Evolutionary conservation across 139 green algal genomes (phyloP).

Genomic region (Chlamydomonas eustigma): DNA sequence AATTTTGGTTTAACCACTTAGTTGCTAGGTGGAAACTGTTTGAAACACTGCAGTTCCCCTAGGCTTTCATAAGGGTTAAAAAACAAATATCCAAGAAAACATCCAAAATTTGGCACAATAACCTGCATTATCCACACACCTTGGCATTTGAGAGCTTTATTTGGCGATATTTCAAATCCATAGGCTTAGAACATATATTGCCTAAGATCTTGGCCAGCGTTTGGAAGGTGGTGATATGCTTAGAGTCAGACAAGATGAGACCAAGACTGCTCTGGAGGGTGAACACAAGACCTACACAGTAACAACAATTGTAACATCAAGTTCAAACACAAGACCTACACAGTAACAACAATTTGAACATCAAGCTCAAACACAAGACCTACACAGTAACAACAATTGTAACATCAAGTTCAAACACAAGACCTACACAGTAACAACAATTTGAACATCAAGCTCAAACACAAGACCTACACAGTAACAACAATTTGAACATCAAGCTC

Average conservation of each 20-base stretch:
- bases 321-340: neutral
- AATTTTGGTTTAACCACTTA: no score
- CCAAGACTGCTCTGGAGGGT: neutral
- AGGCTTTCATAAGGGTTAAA: no score
- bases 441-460: neutral
- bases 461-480: no score
- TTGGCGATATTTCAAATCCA: conserved; percentile 3
- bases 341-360: neutral
- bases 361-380: neutral
- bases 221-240: neutral
- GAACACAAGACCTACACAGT: neutral
- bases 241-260: neutral
- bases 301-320: neutral
- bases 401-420: neutral
- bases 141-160: conserved; percentile 14
- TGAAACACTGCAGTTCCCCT: no score
- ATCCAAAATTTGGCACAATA: no score
- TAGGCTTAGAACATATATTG: conserved; percentile 4
- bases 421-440: neutral
- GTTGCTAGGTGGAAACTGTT: no score
- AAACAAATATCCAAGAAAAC: no score
- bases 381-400: neutral
- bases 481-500: no score
- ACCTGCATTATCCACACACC: no score
- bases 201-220: neutral